Conservation (phyloP, 352 stramenopile genomes). For the Nothophytophthora sp. region DNA sequence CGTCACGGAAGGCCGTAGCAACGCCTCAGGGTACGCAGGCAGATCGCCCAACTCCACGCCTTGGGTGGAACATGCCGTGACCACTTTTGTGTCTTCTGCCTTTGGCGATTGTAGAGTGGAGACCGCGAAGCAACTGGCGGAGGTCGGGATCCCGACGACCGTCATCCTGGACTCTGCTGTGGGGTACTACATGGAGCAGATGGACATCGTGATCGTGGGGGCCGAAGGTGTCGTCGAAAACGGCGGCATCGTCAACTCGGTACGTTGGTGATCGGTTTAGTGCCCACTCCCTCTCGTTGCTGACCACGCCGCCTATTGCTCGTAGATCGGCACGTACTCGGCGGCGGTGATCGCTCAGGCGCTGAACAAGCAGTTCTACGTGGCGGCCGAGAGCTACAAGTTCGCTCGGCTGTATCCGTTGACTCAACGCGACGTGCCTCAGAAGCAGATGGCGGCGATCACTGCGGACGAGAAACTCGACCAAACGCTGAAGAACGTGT, state of each 20-base stretch:
- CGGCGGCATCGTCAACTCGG: slow-evolving; percentile 97
- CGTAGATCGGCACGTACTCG: slow-evolving; percentile 94
- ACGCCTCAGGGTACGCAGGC: slow-evolving; percentile 90
- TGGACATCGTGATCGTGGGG: slow-evolving; percentile 96
- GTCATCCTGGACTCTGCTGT: slow-evolving; percentile 96
- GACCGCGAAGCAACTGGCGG: slow-evolving; percentile 82
- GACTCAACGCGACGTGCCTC: slow-evolving; percentile 94
- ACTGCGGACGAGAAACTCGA: slow-evolving; percentile 22
- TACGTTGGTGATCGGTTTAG: too few relatives aligned
- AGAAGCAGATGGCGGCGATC: slow-evolving; percentile 63
- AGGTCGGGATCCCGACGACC: slow-evolving; percentile 93
- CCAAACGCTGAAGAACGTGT: slow-evolving; percentile 57
- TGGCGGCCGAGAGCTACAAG: slow-evolving; percentile 98
- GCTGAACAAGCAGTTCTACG: slow-evolving; percentile 98
- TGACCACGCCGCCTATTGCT: too few relatives aligned
- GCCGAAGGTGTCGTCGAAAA: slow-evolving; percentile 98
- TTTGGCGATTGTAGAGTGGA: slow-evolving; percentile 39
- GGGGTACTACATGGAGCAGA: slow-evolving; percentile 95
- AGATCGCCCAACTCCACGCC: too few relatives aligned
- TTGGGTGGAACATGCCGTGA: too few relatives aligned
- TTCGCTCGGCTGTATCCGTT: slow-evolving; percentile 98
- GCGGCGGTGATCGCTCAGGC: slow-evolving; percentile 94
- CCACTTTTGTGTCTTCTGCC: slow-evolving; percentile 2
- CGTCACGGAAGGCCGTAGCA: slow-evolving; percentile 92
- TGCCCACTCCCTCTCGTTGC: too few relatives aligned